These are phyloP conservation scores for Termitomyces eurrhizus DNA, from an alignment of 768 basidiomycete genomes.

Conservation along the genomic window DNA sequence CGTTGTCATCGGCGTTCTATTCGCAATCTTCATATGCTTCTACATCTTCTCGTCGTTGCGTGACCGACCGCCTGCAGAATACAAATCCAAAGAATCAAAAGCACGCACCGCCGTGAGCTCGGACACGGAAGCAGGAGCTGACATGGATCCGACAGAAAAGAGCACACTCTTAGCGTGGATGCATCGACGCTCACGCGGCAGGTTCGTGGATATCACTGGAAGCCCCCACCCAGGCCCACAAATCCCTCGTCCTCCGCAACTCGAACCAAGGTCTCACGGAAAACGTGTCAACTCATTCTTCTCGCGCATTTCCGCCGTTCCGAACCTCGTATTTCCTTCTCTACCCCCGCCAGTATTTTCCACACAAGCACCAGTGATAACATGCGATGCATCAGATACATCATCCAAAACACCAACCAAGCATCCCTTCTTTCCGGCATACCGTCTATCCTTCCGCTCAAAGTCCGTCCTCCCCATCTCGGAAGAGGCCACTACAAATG, in stretches of 20 bases:
- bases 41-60: slow-evolving; percentile 20
- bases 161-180: slow-evolving; percentile 22
- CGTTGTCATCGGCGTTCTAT: slow-evolving; percentile 18
- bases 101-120: not conserved
- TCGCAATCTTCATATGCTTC: slow-evolving; percentile 21
- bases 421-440: not conserved
- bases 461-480: not conserved
- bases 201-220: slow-evolving; percentile 18
- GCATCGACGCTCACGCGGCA: slow-evolving; percentile 25
- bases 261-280: not conserved
- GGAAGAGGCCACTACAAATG: not conserved
- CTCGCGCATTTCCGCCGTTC: slow-evolving; percentile 14
- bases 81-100: not conserved
- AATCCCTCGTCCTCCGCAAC: not conserved
- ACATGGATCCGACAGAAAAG: slow-evolving; percentile 14
- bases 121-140: slow-evolving; percentile 13
- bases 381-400: not conserved
- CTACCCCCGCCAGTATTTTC: slow-evolving; percentile 5
- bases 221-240: not conserved
- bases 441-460: slow-evolving; percentile 7
- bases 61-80: not conserved
- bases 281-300: slow-evolving; percentile 11
- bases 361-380: not conserved
- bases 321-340: slow-evolving; percentile 8
- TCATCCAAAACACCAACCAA: not conserved